phyloP scores from a whole-genome alignment of 2,329 filamentous ascomycete genomes.

The Sporothrix inflata region DNA sequence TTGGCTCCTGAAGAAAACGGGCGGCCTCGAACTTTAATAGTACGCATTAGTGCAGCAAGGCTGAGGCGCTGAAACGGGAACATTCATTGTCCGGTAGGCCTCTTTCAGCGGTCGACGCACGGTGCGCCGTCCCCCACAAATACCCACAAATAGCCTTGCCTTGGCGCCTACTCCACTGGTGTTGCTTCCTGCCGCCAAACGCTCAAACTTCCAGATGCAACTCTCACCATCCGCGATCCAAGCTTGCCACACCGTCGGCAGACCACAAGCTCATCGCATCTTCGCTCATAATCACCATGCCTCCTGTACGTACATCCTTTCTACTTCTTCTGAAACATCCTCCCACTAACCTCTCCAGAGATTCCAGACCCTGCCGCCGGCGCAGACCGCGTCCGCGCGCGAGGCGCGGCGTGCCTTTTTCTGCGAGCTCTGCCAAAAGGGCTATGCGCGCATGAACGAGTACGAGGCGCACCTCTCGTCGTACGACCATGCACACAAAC shows the following conservation, averaged over 20 bases:
- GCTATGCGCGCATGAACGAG: constrained; percentile 92
- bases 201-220: background rate
- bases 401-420: constrained; percentile 81
- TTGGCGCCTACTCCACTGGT: background rate
- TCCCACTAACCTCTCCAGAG: constrained; percentile 44
- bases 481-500: constrained; percentile 95
- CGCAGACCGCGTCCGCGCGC: constrained; percentile 66
- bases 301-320: constrained; percentile 28
- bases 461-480: constrained; percentile 92
- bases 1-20: background rate
- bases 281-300: constrained; percentile 6
- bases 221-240: background rate
- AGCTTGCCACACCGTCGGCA: background rate
- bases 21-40: background rate
- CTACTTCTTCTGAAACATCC: no score
- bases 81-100: background rate
- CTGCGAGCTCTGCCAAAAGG: constrained; percentile 87
- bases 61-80: constrained; percentile 1
- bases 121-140: background rate
- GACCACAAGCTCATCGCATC: background rate
- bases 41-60: background rate
- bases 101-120: background rate
- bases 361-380: constrained; percentile 61
- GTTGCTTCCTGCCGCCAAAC: background rate
- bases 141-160: constrained; percentile 1